Evolutionary conservation across 257 asterid genomes (phyloP).

Genomic region (Cordia subcordata): DNA sequence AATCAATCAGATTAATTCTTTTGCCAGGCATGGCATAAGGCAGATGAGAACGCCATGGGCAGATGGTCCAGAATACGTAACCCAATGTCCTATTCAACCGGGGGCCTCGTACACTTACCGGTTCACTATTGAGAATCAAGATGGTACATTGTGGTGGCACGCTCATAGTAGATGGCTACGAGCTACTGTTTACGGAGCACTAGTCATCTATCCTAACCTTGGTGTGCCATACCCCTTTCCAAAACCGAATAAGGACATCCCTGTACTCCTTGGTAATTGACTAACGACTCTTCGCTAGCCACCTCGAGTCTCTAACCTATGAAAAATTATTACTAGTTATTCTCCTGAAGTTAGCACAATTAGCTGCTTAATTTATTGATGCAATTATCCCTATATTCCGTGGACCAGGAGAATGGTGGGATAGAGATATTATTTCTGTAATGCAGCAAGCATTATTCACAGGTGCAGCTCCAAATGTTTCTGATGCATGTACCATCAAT

Average conservation of each 20-base stretch:
- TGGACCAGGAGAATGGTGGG: conserved; percentile 80
- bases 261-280: conserved; percentile 49
- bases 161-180: conserved; percentile 71
- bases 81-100: conserved; percentile 67
- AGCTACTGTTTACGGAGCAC: conserved; percentile 72
- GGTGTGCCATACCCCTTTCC: conserved; percentile 49
- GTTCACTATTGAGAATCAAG: conserved; percentile 54
- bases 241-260: conserved; percentile 44
- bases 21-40: conserved; percentile 58
- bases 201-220: conserved; percentile 46
- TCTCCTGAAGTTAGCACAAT: no score
- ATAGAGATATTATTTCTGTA: conserved; percentile 50
- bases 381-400: neutral
- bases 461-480: conserved; percentile 71
- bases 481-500: conserved; percentile 43
- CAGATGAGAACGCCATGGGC: conserved; percentile 82
- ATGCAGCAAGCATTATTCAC: conserved; percentile 51
- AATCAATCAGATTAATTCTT: neutral
- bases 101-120: conserved; percentile 58
- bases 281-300: no score
- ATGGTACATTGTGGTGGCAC: conserved; percentile 83
- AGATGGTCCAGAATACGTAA: conserved; percentile 66
- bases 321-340: no score
- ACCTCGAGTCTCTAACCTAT: no score
- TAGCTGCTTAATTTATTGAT: neutral